A percentile compares a stretch with the other conserved stretches of the same genome.
Evolutionary conservation across 257 asterid genomes (phyloP).

Genomic region (Eustoma russellianum): DNA sequence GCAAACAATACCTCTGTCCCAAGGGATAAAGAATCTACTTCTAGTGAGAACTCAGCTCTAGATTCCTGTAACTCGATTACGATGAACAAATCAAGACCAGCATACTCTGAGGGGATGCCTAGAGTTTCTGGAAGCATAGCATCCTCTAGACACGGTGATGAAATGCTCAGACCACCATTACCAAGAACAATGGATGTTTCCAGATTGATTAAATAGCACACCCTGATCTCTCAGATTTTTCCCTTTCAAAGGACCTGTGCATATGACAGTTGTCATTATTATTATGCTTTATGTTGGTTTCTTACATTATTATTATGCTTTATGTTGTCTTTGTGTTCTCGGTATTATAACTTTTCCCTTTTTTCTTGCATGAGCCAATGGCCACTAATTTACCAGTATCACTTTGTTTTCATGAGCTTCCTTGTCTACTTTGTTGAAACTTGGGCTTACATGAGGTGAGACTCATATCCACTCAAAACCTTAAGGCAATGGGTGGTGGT

Average conservation of each 20-base stretch:
- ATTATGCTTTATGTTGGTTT: neutral
- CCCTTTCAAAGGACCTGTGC: constrained; percentile 25
- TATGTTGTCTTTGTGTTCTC: no score
- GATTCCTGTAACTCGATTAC: constrained; percentile 32
- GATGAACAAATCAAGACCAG: constrained; percentile 21
- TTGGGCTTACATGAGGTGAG: no score
- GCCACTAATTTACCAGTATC: neutral
- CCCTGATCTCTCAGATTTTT: constrained; percentile 15
- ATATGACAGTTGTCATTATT: constrained; percentile 4
- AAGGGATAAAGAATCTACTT: no score
- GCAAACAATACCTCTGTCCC: no score
- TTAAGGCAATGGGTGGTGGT: no score
- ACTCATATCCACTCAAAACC: no score
- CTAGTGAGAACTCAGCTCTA: no score
- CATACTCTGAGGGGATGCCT: constrained; percentile 16
- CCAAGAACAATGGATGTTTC: constrained; percentile 21
- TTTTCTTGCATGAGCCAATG: neutral
- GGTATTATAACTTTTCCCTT: neutral
- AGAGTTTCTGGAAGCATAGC: constrained; percentile 23
- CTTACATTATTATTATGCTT: neutral
- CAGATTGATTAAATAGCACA: constrained; percentile 12
- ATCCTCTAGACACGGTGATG: constrained; percentile 24
- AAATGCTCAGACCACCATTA: constrained; percentile 18
- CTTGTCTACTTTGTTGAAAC: no score
- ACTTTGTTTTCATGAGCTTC: neutral